Evolutionary conservation across 177 flowering plant species (phyloP).

Genomic region (Tripterygium wilfordii): DNA sequence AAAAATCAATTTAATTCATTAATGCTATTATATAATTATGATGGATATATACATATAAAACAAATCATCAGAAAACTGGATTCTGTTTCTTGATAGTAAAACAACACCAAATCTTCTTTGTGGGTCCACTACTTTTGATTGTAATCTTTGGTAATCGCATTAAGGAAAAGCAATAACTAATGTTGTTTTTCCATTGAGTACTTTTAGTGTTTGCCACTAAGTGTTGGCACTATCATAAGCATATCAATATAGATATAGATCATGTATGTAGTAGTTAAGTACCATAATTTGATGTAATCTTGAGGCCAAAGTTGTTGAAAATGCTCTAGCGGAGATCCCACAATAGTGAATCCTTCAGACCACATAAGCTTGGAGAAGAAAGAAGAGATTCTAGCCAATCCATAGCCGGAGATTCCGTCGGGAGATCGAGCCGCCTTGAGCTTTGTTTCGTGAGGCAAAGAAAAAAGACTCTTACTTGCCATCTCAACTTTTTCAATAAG

Average conservation of each 20-base stretch:
- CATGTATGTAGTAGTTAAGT: conserved; percentile 1
- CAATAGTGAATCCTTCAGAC: conserved; percentile 91
- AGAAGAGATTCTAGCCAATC: conserved; percentile 66
- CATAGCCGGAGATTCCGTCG: conserved; percentile 72
- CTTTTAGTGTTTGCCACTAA: conserved; percentile 1
- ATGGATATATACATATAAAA: conserved; percentile 6
- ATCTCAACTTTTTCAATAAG: conserved; percentile 28
- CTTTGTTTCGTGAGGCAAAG: conserved; percentile 58
- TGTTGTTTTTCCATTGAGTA: too few relatives aligned
- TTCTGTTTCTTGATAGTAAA: not conserved
- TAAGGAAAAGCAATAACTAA: too few relatives aligned
- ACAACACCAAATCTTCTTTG: conserved; percentile 8
- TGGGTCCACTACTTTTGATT: conserved; percentile 23
- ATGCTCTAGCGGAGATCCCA: conserved; percentile 74
- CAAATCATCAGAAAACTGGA: conserved; percentile 12
- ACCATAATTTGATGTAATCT: conserved; percentile 60
- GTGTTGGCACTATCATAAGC: not conserved
- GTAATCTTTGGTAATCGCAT: conserved; percentile 16
- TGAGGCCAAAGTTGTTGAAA: conserved; percentile 86
- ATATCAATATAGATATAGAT: not conserved
- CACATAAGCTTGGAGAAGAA: conserved; percentile 86
- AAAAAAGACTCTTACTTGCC: conserved; percentile 23
- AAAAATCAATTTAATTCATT: not conserved
- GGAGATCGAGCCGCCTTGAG: conserved; percentile 63
- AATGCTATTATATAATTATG: conserved; percentile 2